Evolutionary conservation across 1,139 yeast species (phyloP).

Genomic region (Magnusiomyces fungicola): DNA sequence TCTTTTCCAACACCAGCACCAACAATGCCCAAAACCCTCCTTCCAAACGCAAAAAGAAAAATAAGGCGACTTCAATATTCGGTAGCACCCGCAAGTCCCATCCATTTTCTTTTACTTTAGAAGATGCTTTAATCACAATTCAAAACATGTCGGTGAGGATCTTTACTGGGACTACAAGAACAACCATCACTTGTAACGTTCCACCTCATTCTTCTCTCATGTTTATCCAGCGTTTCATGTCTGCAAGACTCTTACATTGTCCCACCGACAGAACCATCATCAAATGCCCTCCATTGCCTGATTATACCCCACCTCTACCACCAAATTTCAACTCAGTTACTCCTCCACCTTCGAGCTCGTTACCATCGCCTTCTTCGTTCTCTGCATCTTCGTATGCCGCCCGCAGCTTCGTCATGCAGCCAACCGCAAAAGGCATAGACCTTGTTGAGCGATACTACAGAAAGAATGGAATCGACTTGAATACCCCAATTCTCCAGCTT

Average conservation of each 20-base stretch:
- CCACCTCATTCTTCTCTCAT: constrained; percentile 45
- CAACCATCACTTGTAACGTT: constrained; percentile 55
- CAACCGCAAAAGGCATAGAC: constrained; percentile 88
- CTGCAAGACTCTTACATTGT: constrained; percentile 63
- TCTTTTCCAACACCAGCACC: neutral
- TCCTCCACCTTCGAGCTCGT: constrained; percentile 34
- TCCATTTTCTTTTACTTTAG: constrained; percentile 49
- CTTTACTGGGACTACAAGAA: constrained; percentile 37
- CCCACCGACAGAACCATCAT: constrained; percentile 60
- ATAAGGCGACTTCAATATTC: constrained; percentile 7
- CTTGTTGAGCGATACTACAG: constrained; percentile 54
- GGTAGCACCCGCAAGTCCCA: constrained; percentile 20
- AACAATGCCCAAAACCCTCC: too few species aligned
- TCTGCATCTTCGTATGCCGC: constrained; percentile 7
- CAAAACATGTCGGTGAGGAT: constrained; percentile 42
- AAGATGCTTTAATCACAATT: constrained; percentile 50
- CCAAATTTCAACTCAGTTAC: neutral
- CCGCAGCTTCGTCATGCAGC: constrained; percentile 44
- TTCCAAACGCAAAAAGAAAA: constrained; percentile 1
- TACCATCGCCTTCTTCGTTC: constrained; percentile 34
- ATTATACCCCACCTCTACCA: neutral
- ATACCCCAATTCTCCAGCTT: constrained; percentile 27
- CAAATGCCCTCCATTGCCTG: neutral
- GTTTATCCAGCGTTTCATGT: constrained; percentile 50
- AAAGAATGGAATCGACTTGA: constrained; percentile 42